Base-by-base conservation (phyloP, 2,329 filamentous ascomycete genomes). In the Fusarium vanettenii region DNA sequence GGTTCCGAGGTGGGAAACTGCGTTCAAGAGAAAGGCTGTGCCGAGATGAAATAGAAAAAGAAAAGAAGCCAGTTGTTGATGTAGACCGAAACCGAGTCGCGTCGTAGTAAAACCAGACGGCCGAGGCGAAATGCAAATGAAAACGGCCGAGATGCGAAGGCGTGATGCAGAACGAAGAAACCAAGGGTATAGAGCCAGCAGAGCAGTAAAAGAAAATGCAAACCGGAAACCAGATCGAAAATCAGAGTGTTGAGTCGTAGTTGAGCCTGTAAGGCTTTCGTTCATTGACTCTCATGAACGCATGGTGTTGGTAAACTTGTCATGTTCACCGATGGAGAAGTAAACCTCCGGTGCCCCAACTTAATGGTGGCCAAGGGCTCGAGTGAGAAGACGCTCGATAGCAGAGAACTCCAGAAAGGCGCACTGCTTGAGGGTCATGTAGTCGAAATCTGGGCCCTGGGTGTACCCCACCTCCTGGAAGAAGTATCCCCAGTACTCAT, bases 401-500 rank as follows among this genome's bases (percentile, higher is more conserved):
- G 85, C 85, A 7, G 78, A 73, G 76, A 88, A 86, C 80, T 92
- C 90, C 14, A 78, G 73, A 6, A 80, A 71, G 3, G 86, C 87
- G 13, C 85, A 84, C 43, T 87, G 78, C 1, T 83, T 81, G 4
- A 92, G 83, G 7, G 86, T 87, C 82, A 89, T 82, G 27, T 81
- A 72, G 69, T 89, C 88, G 66, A 89, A 88, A 0, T 70, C 76
- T 2, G 75, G 76, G 1, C 87, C 86, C 25, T 76, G 70, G 6
- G 82, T 83, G 66, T 86, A 85, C 39, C 81, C 79, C 22, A 88
- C 75, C 77, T 89, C 86, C 33, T 84, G 81, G 83, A 86, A 89
- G 75, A 89, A 86, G 78, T 85, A 89, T 16, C 89, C 88, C 82
- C 89, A 89, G 80, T 89, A 86, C 57, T 81, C 79, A 69, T 86